These are phyloP conservation scores for Eimeria acervulina DNA, from an alignment of 169 alveolate species.

Conservation along the genomic window DNA sequence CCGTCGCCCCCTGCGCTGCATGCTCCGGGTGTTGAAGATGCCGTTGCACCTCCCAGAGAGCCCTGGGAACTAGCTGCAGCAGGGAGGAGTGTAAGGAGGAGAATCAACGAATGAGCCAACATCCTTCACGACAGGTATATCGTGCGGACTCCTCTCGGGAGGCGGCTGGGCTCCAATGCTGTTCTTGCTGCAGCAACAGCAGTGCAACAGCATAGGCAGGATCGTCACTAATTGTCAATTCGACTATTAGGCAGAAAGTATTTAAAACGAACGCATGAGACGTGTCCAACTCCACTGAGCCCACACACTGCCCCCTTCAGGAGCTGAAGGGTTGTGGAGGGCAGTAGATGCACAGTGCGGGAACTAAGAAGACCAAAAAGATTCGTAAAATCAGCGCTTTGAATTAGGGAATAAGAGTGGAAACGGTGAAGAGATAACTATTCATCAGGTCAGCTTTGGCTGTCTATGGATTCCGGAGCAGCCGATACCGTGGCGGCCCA, in stretches of 20 bases:
- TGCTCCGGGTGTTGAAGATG: background rate
- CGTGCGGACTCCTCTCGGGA: background rate
- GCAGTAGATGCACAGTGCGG: background rate
- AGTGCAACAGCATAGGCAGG: conserved; percentile 6
- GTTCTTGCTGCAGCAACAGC: conserved; percentile 13
- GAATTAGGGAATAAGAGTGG: background rate
- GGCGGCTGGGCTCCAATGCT: conserved; percentile 32
- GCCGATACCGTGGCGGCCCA: background rate
- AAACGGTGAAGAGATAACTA: background rate
- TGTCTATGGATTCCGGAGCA: background rate
- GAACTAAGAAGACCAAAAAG: background rate
- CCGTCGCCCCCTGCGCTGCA: background rate
- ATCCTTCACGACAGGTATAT: background rate
- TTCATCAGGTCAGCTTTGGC: background rate
- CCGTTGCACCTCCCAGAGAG: background rate
- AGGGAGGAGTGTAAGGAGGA: background rate
- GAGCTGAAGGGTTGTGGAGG: background rate
- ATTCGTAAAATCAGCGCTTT: background rate
- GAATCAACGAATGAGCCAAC: background rate
- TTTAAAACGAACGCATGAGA: background rate
- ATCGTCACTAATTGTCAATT: background rate
- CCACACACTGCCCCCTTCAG: background rate
- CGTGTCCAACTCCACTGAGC: background rate
- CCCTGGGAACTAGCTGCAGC: background rate
- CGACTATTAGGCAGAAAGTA: background rate